Base-by-base conservation (phyloP, 2,329 filamentous ascomycete genomes). In the Graphiopsis chlorocephala region DNA sequence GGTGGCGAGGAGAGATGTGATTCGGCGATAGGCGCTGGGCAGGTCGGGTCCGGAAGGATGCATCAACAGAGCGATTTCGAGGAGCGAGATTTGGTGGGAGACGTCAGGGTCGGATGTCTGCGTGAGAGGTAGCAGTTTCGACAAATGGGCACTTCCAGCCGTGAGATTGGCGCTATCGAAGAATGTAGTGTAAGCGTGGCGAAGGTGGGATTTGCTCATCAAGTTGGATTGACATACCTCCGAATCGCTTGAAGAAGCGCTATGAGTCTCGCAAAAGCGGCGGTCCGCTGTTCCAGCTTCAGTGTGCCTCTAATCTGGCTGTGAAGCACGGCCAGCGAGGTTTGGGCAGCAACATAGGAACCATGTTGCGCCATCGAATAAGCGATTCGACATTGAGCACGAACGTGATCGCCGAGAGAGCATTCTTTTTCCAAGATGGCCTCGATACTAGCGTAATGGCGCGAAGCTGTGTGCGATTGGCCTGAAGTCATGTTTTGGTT, bases 331-430 rank as follows among this genome's bases (percentile, higher is more conserved):
- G 88, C 84, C 53, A 94, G 79, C 28, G 82, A 81, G 14, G 80
- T 77, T 61, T 89, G 81, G 0, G 90, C 92, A 58, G 90, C 84
- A 25, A 88, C 85, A 72, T 93, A 96, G 33, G 82, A 84, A 1
- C 94, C 93, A 55, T 81, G 83, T 64, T 88, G 85, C 10, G 86
- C 84, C 6, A 90, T 81, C 58, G 88, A 81, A 66, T 89, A 86
- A 2, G 92, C 89, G 64, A 88, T 84, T 4, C 90, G 86, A 70
- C 91, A 92, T 0, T 84, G 88, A 35, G 91, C 85, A 70, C 90
- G 91, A 33, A 97, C 82, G 58, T 88, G 84, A 70, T 98, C 94
- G 68, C 96, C 92, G 50, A 93, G 86, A 0, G 88, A 84, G 38
- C 84, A 83, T 56, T 81, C 80, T n/a, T 80, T 78, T 4, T 83